Base-by-base conservation (phyloP, 2,329 filamentous ascomycete genomes). In the Thelonectria blattea region DNA sequence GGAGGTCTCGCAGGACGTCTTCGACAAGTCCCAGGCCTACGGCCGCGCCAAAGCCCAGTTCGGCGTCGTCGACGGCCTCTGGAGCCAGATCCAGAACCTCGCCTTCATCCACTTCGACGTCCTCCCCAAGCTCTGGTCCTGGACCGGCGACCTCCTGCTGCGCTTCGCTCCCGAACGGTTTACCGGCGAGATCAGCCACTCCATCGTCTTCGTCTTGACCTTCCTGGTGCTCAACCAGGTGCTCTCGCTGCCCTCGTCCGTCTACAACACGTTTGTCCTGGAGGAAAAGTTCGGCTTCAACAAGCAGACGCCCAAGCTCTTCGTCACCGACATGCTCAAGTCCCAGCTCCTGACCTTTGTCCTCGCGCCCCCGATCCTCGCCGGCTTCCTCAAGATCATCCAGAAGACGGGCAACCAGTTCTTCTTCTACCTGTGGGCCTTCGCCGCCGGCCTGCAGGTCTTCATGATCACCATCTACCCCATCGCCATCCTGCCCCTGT, bases 251-350 rank as follows among this genome's bases (percentile, higher is more conserved):
- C 95, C 95, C 3, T 85, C 88, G 61, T 91, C 88, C 56, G 88
- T 97, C 76, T 99, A 98, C 82, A 89, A 93, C 79, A 95, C 92
- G 12, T 99, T 99, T 73, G 91, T 98, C 49, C 83, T 99, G 57
- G 95, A 99, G 78, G 93, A 97, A 79, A 91, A 92, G 74, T 99
- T 96, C 71, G 95, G 95, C 51, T 99, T 99, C 86, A 99, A 99
- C 80, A 99, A 99, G 82, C 93, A 97, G 83, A 98, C 95, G 0
- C 81, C 92, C 56, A 88, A 88, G 76, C 83, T 98, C 30, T 99
- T 94, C 83, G 74, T 97, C 54, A 91, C 87, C 70, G 95, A 99
- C 75, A 88, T 97, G 80, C 76, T 98, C 80, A 99, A 99, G 84
- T 88, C 90, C 32, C 93, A 97, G 76, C 83, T 91, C 68, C 85